phyloP scores from a whole-genome alignment of 2,329 filamentous ascomycete genomes.

The Neocucurbitaria cava region DNA sequence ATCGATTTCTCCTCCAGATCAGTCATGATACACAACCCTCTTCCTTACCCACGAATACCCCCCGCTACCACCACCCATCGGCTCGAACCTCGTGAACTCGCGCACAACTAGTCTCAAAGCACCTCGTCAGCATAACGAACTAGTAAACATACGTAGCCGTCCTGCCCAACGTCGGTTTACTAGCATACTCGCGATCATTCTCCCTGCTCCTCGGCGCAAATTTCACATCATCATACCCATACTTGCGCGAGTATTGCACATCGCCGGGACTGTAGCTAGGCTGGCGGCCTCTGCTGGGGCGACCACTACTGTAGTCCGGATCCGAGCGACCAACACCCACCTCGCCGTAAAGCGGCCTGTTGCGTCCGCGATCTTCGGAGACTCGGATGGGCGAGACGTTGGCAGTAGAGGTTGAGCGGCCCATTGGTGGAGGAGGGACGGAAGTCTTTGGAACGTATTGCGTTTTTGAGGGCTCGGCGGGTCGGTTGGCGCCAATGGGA shows the following conservation, averaged over 20 bases:
- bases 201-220: conserved; percentile 36
- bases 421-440: conserved; percentile 19
- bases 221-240: conserved; percentile 48
- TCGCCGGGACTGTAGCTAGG: conserved; percentile 42
- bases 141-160: conserved; percentile 42
- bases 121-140: conserved; percentile 4
- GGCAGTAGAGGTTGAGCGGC: conserved; percentile 33
- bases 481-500: conserved; percentile 43
- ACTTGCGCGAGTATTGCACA: conserved; percentile 38
- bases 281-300: conserved; percentile 25
- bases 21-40: not conserved
- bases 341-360: conserved; percentile 37
- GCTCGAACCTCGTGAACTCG: not conserved
- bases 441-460: conserved; percentile 21
- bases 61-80: not conserved
- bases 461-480: conserved; percentile 19
- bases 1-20: not conserved
- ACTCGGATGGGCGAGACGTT: conserved; percentile 28
- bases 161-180: conserved; percentile 34
- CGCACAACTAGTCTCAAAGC: not conserved
- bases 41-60: not conserved
- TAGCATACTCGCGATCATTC: conserved; percentile 26
- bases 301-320: not conserved
- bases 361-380: conserved; percentile 33
- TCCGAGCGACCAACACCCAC: conserved; percentile 11